Conservation (phyloP, 441 rosid species). For the Breynia disticha region DNA sequence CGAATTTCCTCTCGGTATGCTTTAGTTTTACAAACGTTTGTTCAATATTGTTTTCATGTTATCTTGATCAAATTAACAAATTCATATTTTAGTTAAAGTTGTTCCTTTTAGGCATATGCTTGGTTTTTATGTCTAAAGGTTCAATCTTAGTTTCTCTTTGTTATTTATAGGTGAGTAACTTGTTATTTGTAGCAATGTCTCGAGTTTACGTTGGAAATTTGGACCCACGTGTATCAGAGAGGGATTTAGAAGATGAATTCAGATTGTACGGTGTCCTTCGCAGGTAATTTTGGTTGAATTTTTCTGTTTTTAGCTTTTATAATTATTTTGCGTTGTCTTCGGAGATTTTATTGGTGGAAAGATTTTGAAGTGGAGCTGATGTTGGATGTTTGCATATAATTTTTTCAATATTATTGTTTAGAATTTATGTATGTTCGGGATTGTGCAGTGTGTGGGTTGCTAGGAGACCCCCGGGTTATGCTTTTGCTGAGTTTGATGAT, state of each 20-base stretch:
- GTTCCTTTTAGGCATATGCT: too few relatives aligned
- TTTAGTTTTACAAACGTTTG: too few relatives aligned
- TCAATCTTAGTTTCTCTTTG: too few relatives aligned
- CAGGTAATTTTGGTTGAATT: conserved; percentile 25
- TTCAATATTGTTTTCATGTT: too few relatives aligned
- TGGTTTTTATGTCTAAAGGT: too few relatives aligned
- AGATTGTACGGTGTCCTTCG: conserved; percentile 58
- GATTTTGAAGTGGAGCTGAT: neutral
- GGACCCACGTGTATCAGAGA: conserved; percentile 61
- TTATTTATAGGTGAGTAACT: too few relatives aligned
- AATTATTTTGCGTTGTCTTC: neutral
- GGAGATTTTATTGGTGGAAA: neutral
- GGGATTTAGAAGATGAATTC: conserved; percentile 82
- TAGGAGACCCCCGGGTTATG: conserved; percentile 86
- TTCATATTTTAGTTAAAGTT: too few relatives aligned
- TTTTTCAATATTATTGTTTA: neutral
- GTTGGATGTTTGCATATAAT: too few relatives aligned
- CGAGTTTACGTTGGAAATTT: conserved; percentile 72
- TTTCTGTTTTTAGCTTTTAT: too few relatives aligned
- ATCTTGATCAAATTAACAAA: too few relatives aligned
- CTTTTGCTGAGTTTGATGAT: conserved; percentile 81
- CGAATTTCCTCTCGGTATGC: too few relatives aligned
- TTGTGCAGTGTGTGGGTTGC: conserved; percentile 91
- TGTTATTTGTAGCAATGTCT: conserved; percentile 25
- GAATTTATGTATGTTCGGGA: neutral